Evolutionary conservation across 495 filamentous ascomycete species (phyloP), one percentile per base, ranked within the genome.

Genomic region (Penicillium bovifimosum): DNA sequence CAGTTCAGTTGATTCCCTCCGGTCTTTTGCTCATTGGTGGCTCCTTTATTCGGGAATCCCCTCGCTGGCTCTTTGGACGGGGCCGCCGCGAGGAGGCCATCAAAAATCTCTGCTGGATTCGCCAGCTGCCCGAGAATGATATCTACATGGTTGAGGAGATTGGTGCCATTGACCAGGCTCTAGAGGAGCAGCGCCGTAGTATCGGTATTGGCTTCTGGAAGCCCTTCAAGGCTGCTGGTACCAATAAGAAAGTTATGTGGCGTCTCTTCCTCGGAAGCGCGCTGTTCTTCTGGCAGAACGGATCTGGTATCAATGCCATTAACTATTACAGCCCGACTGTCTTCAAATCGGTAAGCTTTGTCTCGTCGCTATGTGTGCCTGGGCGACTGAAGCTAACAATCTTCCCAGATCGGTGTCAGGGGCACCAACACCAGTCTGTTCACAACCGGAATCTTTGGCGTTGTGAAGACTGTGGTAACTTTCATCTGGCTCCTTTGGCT

Each of bases 81-180:
- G 73, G 72, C 34, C 52, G 66, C 9, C 75, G 82, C 6, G 75
- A 84, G 16, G 58, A 81, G 47, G 85, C 80, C 11, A 67, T 85
- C 51, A 67, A 75, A 47, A 81, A 80, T 35, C 77, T 87, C 5
- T 76, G 74, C 65, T 86, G 81, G 79, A 79, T 87, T 43, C 82
- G 85, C 33, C 79, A 85, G 49, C 74, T 87, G 24, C 65, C 74
- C 13, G 59, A 71, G 5, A 75, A 82, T 18, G 78, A 88, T 45
- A 70, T 81, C 41, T 88, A 87, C 59, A 82, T 88, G 58, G 59
- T 85, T 5, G 84, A 87, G 63, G 85, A 87, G 56, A 71, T 88
- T 14, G 73, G 75, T 17, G 79, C 74, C 50, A 85, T 87, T 60
- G 82, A 87, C 45, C 72, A 73, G 17, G 77, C 80, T 9, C 64